Evolutionary conservation across 179 eudicot genomes (phyloP).

Genomic region (Nepenthes alata): DNA sequence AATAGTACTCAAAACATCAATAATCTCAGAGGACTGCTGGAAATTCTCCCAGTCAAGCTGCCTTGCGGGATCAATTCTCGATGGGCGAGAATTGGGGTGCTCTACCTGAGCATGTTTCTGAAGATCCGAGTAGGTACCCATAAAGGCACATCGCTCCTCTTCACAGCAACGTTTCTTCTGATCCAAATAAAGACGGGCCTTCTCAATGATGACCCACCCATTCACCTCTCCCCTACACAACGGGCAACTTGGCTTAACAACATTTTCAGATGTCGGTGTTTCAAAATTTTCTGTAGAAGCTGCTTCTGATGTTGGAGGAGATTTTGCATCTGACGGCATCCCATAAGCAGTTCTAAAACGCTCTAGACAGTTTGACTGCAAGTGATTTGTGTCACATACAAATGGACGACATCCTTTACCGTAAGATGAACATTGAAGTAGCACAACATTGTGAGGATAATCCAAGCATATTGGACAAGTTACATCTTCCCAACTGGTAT

Average conservation of each 20-base stretch:
- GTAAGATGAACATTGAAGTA: slow-evolving; percentile 82
- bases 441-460: slow-evolving; percentile 78
- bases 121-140: slow-evolving; percentile 67
- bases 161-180: slow-evolving; percentile 68
- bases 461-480: slow-evolving; percentile 91
- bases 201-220: slow-evolving; percentile 61
- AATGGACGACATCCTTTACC: slow-evolving; percentile 80
- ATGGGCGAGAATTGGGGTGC: slow-evolving; percentile 80
- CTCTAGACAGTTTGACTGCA: slow-evolving; percentile 84
- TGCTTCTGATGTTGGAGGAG: slow-evolving; percentile 27
- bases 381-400: slow-evolving; percentile 83
- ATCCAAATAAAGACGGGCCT: slow-evolving; percentile 53
- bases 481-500: slow-evolving; percentile 60
- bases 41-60: slow-evolving; percentile 97
- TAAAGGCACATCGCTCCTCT: slow-evolving; percentile 53
- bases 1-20: slow-evolving; percentile 89
- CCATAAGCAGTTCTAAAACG: slow-evolving; percentile 75
- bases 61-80: slow-evolving; percentile 76
- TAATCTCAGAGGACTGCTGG: slow-evolving; percentile 88
- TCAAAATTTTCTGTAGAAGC: slow-evolving; percentile 15
- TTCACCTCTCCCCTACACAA: slow-evolving; percentile 87
- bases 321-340: slow-evolving; percentile 30
- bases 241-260: slow-evolving; percentile 67
- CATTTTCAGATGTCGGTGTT: slow-evolving; percentile 19
- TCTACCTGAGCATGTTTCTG: slow-evolving; percentile 65